Percentiles rank a stretch among this genome's conserved stretches.
Conservation (phyloP, 2,329 filamentous ascomycete species). For the Colletotrichum coccodes region DNA sequence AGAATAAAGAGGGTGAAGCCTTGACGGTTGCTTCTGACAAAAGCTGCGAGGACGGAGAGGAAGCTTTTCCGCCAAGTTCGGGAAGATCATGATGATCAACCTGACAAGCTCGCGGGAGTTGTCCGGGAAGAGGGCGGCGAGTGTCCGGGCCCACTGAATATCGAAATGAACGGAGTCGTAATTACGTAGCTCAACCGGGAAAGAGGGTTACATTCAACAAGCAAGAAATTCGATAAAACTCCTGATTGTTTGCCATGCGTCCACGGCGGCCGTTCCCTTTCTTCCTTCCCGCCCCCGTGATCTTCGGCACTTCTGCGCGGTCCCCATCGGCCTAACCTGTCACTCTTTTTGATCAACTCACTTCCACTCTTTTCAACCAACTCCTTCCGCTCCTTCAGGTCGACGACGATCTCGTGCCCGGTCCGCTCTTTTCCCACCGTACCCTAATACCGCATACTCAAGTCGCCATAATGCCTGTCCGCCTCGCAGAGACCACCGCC, state of each 20-base stretch:
- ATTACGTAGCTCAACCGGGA: conserved; percentile 2
- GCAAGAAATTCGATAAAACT: conserved; percentile 22
- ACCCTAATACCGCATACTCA: background rate
- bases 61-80: background rate
- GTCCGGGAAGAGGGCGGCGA: background rate
- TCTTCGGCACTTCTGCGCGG: background rate
- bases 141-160: background rate
- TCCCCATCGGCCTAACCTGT: background rate
- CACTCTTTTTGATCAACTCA: conserved; percentile 21
- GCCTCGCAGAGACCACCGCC: background rate
- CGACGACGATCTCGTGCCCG: background rate
- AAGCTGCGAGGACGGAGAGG: background rate
- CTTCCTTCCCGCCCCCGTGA: background rate
- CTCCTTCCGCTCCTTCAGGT: background rate
- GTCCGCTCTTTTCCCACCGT: background rate
- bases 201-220: conserved; percentile 3
- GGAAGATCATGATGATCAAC: background rate
- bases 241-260: conserved; percentile 3
- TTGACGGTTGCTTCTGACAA: no score
- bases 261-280: background rate
- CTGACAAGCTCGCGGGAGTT: background rate
- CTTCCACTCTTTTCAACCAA: conserved; percentile 19
- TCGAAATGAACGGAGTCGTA: conserved; percentile 12
- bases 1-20: background rate
- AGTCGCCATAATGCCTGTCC: background rate